Base-by-base conservation (phyloP, 176 grass and related monocot genomes). In the Ananas comosus region DNA sequence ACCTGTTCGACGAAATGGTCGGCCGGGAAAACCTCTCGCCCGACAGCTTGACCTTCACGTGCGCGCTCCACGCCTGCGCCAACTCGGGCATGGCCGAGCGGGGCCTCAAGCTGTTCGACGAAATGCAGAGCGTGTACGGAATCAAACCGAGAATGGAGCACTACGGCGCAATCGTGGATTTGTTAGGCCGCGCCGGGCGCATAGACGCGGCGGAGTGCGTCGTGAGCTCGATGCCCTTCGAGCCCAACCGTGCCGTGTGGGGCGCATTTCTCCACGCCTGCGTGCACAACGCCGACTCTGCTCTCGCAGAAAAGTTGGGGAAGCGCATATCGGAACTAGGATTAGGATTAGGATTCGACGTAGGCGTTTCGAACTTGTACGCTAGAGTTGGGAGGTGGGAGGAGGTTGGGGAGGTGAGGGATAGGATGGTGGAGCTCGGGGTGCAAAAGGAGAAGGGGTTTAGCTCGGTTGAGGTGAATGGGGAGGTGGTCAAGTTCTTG, bases 61-160 rank as follows among this genome's bases (percentile, higher is more conserved):
- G 22, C 22, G 22, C 22, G 22, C 22, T 23, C 22, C 22, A 23
- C 22, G 22, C 22, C 22, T 23, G 22, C 22, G 22, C 22, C 22
- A 66, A 77, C 12, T 69, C 65, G 2, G 75, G 75, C 14, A 29
- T 77, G 13, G 65, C 67, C 7, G 75, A 69, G 25, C 13, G 10
- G 47, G 75, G 75, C 33, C 23, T 27, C 21, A 61, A 69, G 18
- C 28, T 77, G 13, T 77, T 77, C 25, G 53, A 69, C n/a, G 65
- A 69, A 22, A 77, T 77, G 75, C 57, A 69, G 52, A 14, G 5
- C 49, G 8, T 69, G 10, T 49, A 69, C 11, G 66, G 65, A 11
- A 50, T 77, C 50, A 21, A 77, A 8, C 75, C 75, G 0, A 77
- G 75, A 57, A 77, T 77, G 75, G 75, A 77, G 9, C 75, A 77